Percentiles rank a stretch among this genome's conserved stretches.
Evolutionary conservation across 2,329 filamentous ascomycete genomes (phyloP).

Genomic region (Microsporum canis): DNA sequence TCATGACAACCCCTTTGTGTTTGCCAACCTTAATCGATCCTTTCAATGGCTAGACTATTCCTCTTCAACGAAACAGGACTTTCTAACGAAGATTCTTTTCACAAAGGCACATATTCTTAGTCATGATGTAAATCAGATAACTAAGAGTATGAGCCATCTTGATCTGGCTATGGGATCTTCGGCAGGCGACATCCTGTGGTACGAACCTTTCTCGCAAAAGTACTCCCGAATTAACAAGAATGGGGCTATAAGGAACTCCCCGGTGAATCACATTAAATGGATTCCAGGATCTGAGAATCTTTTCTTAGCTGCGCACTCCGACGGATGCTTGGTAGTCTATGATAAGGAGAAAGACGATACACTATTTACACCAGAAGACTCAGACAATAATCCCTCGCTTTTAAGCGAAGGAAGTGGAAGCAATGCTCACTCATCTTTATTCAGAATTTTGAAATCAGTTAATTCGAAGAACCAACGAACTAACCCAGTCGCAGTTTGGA

Average conservation of each 20-base stretch:
- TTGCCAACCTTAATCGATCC: conserved; percentile 89
- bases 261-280: conserved; percentile 83
- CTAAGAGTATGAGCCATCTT: conserved; percentile 67
- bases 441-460: conserved; percentile 80
- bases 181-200: conserved; percentile 95
- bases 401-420: conserved; percentile 21
- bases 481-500: conserved; percentile 89
- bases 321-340: conserved; percentile 83
- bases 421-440: conserved; percentile 23
- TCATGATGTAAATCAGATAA: conserved; percentile 79
- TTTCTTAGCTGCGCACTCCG: conserved; percentile 84
- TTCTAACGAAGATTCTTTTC: conserved; percentile 89
- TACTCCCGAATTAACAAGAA: conserved; percentile 97
- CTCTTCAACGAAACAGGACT: conserved; percentile 60
- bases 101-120: conserved; percentile 92
- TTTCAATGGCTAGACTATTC: conserved; percentile 93
- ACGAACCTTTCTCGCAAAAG: conserved; percentile 90
- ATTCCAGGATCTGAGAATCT: conserved; percentile 86
- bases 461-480: conserved; percentile 86
- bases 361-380: conserved; percentile 60
- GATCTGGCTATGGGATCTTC: conserved; percentile 95
- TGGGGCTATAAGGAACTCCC: conserved; percentile 74
- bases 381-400: conserved; percentile 26
- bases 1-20: conserved; percentile 70
- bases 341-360: conserved; percentile 95